Evolutionary conservation across 768 basidiomycete species (phyloP).

Genomic region (Hericium rajendrae): DNA sequence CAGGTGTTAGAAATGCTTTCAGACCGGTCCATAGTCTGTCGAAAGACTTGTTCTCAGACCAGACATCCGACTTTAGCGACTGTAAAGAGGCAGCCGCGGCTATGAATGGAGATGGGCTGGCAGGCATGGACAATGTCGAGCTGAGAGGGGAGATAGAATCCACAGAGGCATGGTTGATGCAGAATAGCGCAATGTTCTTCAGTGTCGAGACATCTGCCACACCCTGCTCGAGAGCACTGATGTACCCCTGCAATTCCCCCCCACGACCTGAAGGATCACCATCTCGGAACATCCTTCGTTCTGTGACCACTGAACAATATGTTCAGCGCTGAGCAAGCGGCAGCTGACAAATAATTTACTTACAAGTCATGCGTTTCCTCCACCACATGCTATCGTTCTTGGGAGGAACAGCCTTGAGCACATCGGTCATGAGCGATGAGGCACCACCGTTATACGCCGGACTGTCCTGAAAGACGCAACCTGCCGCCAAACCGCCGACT

Average conservation of each 20-base stretch:
- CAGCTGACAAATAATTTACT: constrained; percentile 20
- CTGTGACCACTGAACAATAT: constrained; percentile 33
- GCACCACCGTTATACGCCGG: constrained; percentile 49
- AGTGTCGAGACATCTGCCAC: constrained; percentile 43
- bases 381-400: constrained; percentile 78
- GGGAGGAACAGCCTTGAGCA: constrained; percentile 36
- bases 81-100: constrained; percentile 30
- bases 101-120: constrained; percentile 50
- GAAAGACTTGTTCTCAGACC: constrained; percentile 65
- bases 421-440: constrained; percentile 44
- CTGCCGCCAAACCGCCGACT: constrained; percentile 51
- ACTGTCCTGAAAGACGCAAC: constrained; percentile 78
- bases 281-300: constrained; percentile 35
- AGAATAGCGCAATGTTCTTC: constrained; percentile 57
- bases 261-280: constrained; percentile 29
- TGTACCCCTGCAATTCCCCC: constrained; percentile 44
- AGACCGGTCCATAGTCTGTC: constrained; percentile 62
- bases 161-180: constrained; percentile 46
- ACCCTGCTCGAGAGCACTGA: constrained; percentile 43
- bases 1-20: constrained; percentile 49
- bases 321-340: neutral
- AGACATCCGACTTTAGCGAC: constrained; percentile 47
- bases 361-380: constrained; percentile 66
- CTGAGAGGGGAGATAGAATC: constrained; percentile 46
- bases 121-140: constrained; percentile 39